Base-by-base conservation (phyloP, 2,329 filamentous ascomycete species). In the Bimuria novae-zelandiae region DNA sequence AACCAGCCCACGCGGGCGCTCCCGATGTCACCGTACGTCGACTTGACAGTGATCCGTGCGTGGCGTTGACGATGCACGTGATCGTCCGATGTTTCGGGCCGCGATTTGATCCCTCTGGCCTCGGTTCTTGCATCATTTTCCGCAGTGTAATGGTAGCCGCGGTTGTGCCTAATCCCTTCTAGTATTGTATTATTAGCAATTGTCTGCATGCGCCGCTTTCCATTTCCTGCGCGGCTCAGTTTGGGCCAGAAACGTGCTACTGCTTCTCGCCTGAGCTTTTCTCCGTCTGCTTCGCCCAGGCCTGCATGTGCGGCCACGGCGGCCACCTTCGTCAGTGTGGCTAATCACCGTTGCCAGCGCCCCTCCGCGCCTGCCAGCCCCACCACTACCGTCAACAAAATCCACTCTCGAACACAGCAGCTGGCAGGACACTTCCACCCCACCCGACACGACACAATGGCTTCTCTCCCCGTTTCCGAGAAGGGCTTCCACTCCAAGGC, bases 401-500 rank as follows among this genome's bases (percentile, higher is more conserved):
- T 75, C 70, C 71, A 70, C 41, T 68, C 68, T 56, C 72, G 75
- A 49, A 69, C 73, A 52, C 67, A 59, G 37, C 72, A 70, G 55
- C 63, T 76, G 47, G 72, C 72, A 62, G 69, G 68, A 55, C 76
- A 77, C 67, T 62, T 77, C 37, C 63, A 72, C 62, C 58, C 67
- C 53, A 57, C 61, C 62, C 49, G 61, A 51, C 37, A 52, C 39
- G 56, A 59, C 53, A 57, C 53, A 55, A 51, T 54, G 56, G 55
- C 51, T 55, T 59, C 58, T 61, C 63, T 60, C 64, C 56, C 61
- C 66, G 25, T 27, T 27, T 27, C 25, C 10, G 25, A 27, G 25
- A 27, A 27, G 25, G 25, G 25, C 25, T 27, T 27, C 25, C 25
- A 27, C 25, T 74, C 59, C 67, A 81, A 79, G 70, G 86, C 88